Percentiles rank a stretch among this genome's conserved stretches.
These are phyloP conservation scores for Fomitopsis serialis DNA, from an alignment of 768 basidiomycete genomes.

Conservation along the genomic window DNA sequence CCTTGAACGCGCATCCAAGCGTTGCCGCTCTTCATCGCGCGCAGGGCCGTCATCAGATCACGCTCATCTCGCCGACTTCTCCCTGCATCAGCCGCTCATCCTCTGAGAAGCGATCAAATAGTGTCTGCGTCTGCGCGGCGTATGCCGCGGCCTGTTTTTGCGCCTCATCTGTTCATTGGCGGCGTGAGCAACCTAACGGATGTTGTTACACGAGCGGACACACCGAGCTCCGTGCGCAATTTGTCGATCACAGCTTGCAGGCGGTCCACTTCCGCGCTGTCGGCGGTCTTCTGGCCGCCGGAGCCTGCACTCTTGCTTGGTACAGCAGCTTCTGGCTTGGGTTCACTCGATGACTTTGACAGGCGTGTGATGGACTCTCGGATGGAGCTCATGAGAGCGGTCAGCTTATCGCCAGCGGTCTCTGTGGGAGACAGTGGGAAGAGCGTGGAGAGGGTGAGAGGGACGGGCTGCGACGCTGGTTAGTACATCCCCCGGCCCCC, in stretches of 20 bases:
- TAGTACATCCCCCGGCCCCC: no score
- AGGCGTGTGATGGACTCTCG: constrained; percentile 15
- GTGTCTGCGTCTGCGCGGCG: constrained; percentile 33
- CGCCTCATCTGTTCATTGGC: constrained; percentile 34
- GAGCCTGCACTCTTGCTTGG: constrained; percentile 1
- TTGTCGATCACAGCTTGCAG: constrained; percentile 45
- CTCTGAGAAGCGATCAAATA: constrained; percentile 50
- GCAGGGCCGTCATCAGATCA: constrained; percentile 52
- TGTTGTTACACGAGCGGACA: constrained; percentile 13
- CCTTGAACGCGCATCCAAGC: constrained; percentile 42
- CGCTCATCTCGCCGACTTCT: constrained; percentile 38
- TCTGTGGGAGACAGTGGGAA: constrained; percentile 23
- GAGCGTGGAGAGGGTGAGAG: constrained; percentile 15
- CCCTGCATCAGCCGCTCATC: constrained; percentile 31
- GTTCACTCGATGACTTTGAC: constrained; percentile 19
- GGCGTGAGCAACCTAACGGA: background rate
- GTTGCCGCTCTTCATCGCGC: constrained; percentile 48
- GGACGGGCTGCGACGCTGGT: constrained; percentile 15
- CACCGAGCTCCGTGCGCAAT: constrained; percentile 58
- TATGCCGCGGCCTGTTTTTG: constrained; percentile 35
- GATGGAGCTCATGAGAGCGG: constrained; percentile 19
- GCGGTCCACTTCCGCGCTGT: constrained; percentile 36
- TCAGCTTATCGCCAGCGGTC: constrained; percentile 20
- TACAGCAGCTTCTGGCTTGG: constrained; percentile 10
- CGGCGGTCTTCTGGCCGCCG: background rate